Conservation (phyloP, 768 basidiomycete genomes). For the Serendipita sp. region DNA sequence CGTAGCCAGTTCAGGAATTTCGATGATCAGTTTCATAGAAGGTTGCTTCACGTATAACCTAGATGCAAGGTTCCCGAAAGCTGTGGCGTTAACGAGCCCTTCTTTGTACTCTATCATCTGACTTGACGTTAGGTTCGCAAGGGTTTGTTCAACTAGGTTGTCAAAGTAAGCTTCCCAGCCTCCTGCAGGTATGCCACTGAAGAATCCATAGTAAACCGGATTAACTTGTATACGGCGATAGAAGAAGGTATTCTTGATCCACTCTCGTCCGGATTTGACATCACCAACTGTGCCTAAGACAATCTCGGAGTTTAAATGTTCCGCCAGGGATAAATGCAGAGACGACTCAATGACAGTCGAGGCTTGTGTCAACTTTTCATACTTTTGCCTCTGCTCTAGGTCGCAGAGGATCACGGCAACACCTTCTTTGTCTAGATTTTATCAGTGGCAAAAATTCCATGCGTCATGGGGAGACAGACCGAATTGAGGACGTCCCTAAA, state of each 20-base stretch:
- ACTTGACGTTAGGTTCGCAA: constrained; percentile 42
- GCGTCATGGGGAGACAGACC: constrained; percentile 26
- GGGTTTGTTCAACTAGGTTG: constrained; percentile 53
- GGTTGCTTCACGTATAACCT: constrained; percentile 10
- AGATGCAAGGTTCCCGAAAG: constrained; percentile 32
- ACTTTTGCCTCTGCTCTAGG: constrained; percentile 51
- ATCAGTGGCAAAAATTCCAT: neutral
- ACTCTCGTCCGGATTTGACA: constrained; percentile 53
- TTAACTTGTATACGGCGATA: constrained; percentile 77
- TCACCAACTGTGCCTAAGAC: constrained; percentile 68
- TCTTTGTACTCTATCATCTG: constrained; percentile 38
- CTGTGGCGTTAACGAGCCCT: constrained; percentile 40
- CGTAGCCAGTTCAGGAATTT: constrained; percentile 36
- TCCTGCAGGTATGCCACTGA: constrained; percentile 26
- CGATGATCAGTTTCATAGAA: constrained; percentile 54
- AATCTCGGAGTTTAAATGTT: constrained; percentile 92
- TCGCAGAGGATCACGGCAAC: constrained; percentile 75
- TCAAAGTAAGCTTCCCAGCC: constrained; percentile 60
- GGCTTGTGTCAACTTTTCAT: constrained; percentile 50
- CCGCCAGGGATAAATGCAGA: constrained; percentile 65
- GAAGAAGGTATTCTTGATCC: constrained; percentile 76
- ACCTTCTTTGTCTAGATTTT: constrained; percentile 57
- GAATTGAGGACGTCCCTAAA: constrained; percentile 77
- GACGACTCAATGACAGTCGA: constrained; percentile 71
- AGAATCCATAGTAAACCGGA: constrained; percentile 55